These are phyloP conservation scores for Ceratobasidium sp. DNA, from an alignment of 1,284 basidiomycete species.

Conservation along the genomic window DNA sequence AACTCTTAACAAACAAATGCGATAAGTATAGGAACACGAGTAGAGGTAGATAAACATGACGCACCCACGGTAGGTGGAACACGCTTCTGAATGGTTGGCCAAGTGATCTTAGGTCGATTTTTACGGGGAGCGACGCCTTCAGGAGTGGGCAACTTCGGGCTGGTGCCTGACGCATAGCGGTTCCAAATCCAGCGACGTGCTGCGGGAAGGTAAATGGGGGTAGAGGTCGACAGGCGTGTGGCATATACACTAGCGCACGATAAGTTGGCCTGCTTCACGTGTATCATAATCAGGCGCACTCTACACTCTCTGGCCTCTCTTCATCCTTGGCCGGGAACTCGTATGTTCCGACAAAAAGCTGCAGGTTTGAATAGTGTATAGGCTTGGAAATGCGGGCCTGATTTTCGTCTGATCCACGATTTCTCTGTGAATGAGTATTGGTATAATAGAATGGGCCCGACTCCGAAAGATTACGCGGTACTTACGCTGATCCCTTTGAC, in stretches of 20 bases:
- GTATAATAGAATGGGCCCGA: background rate
- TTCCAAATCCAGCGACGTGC: conserved; percentile 68
- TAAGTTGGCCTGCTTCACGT: background rate
- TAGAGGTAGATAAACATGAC: background rate
- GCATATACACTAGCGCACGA: conserved; percentile 73
- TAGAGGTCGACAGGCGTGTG: conserved; percentile 68
- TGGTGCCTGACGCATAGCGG: conserved; percentile 71
- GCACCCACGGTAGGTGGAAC: conserved; percentile 25
- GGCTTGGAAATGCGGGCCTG: conserved; percentile 24
- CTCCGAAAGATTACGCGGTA: background rate
- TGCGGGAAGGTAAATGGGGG: conserved; percentile 66
- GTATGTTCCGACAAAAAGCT: conserved; percentile 75
- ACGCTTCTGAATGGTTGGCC: conserved; percentile 64
- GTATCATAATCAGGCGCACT: conserved; percentile 57
- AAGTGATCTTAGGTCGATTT: conserved; percentile 65
- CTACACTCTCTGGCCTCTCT: conserved; percentile 58
- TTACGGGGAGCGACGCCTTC: conserved; percentile 53
- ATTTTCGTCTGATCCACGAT: background rate
- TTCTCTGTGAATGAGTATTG: conserved; percentile 4
- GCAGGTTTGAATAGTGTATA: conserved; percentile 80
- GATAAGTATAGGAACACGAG: conserved; percentile 44
- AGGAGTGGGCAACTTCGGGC: conserved; percentile 63
- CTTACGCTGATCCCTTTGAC: conserved; percentile 62
- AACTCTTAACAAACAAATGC: conserved; percentile 63
- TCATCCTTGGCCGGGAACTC: conserved; percentile 64